Evolutionary conservation across 129 eudicot genomes (phyloP).

Genomic region (Scalesia atractyloides): DNA sequence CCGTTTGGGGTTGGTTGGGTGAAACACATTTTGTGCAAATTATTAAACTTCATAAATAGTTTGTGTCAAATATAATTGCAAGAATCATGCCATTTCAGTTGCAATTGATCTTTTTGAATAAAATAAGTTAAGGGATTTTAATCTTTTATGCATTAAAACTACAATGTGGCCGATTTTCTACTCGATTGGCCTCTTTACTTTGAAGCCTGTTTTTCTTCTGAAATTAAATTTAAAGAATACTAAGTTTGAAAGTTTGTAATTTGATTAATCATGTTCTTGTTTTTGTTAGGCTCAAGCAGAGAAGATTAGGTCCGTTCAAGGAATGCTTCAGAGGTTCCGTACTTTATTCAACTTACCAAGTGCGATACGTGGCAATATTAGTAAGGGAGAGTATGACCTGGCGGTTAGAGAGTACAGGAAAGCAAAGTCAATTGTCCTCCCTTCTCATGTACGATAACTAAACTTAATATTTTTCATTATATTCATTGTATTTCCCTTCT

Average conservation of each 20-base stretch:
- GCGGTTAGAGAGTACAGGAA: conserved; percentile 99
- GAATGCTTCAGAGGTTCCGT: conserved; percentile 98
- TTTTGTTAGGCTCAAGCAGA: conserved; percentile 88
- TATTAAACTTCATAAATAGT: background rate
- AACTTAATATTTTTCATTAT: conserved; percentile 10
- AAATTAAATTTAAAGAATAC: background rate
- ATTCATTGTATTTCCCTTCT: conserved; percentile 13
- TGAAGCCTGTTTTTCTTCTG: too few relatives aligned
- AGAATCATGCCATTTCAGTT: background rate
- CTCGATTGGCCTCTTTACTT: background rate
- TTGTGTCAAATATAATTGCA: background rate
- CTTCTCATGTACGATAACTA: conserved; percentile 77
- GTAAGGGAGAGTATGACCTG: conserved; percentile 96
- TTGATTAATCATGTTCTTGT: background rate
- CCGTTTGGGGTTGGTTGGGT: background rate
- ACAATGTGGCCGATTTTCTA: background rate
- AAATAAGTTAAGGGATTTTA: conserved; percentile 1
- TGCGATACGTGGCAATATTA: conserved; percentile 85
- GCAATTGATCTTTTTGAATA: background rate
- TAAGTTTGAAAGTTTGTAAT: background rate
- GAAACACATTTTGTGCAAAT: background rate
- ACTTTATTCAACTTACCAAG: conserved; percentile 95
- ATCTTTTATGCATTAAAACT: background rate
- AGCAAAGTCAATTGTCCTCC: conserved; percentile 98
- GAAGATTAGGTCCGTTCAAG: conserved; percentile 98